Conservation (phyloP, 2,329 filamentous ascomycete species). For the Curvularia sp. region DNA sequence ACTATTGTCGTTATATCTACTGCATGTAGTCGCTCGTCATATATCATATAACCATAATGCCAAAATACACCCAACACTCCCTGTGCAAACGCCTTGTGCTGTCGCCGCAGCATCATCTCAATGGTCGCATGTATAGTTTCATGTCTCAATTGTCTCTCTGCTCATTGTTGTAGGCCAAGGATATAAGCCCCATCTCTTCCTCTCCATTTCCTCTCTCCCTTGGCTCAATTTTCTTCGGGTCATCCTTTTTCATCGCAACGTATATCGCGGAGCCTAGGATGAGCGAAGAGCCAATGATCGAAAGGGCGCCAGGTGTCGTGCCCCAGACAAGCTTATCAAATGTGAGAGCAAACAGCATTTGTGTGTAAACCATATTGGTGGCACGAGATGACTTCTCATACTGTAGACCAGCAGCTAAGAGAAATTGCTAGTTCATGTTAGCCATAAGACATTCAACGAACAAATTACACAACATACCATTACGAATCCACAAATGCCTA, state of each 20-base stretch:
- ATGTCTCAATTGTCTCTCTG: slow-evolving; percentile 19
- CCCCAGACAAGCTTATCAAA: slow-evolving; percentile 71
- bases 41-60: neutral
- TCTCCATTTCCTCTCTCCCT: slow-evolving; percentile 31
- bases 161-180: slow-evolving; percentile 22
- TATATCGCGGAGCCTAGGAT: slow-evolving; percentile 72
- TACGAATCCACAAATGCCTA: slow-evolving; percentile 78
- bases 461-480: slow-evolving; percentile 57
- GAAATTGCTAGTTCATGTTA: slow-evolving; percentile 66
- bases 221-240: slow-evolving; percentile 24
- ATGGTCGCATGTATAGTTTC: slow-evolving; percentile 29
- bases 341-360: slow-evolving; percentile 72
- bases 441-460: neutral
- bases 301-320: slow-evolving; percentile 63
- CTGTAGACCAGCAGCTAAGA: slow-evolving; percentile 79
- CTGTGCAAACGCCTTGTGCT: neutral
- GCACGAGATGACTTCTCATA: slow-evolving; percentile 70
- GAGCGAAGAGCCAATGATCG: slow-evolving; percentile 67
- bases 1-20: neutral
- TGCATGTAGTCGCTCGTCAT: neutral
- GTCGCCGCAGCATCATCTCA: slow-evolving; percentile 16
- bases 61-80: neutral
- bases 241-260: slow-evolving; percentile 64
- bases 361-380: slow-evolving; percentile 72
- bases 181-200: slow-evolving; percentile 48